A percentile compares a stretch with the other conserved stretches of the same genome.
phyloP scores from a whole-genome alignment of 2,329 filamentous ascomycete genomes.

The Botrytis byssoidea region DNA sequence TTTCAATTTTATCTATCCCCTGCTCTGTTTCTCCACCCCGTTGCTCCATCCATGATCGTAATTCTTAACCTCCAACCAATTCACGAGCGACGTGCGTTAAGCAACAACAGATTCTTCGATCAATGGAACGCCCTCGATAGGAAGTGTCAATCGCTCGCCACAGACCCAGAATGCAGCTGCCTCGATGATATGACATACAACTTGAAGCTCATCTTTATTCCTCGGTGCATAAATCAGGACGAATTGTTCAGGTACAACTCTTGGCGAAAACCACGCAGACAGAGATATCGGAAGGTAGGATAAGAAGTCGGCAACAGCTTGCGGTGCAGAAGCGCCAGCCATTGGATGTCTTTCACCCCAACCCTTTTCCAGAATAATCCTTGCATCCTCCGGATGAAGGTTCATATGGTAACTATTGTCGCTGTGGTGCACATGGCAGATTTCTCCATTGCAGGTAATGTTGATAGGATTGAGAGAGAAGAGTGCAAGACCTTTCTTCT shows the following conservation, averaged over 20 bases:
- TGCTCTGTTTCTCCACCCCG: background rate
- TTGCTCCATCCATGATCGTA: background rate
- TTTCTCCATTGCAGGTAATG: constrained; percentile 73
- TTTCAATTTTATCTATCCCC: background rate
- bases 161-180: constrained; percentile 69
- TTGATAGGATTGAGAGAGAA: constrained; percentile 67
- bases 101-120: background rate
- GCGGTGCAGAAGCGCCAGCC: constrained; percentile 57
- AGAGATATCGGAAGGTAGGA: constrained; percentile 8
- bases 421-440: constrained; percentile 75
- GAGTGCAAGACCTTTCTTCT: constrained; percentile 77
- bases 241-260: constrained; percentile 66
- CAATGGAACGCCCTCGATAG: constrained; percentile 22
- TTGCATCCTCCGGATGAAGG: constrained; percentile 75
- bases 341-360: constrained; percentile 75
- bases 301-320: background rate
- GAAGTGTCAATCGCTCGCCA: constrained; percentile 31
- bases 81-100: background rate
- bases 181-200: constrained; percentile 67
- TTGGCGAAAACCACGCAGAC: constrained; percentile 5
- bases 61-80: background rate
- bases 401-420: constrained; percentile 78
- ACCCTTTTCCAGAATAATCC: constrained; percentile 67
- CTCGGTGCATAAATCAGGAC: constrained; percentile 80
- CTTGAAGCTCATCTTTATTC: constrained; percentile 63